Percentiles rank a stretch among this genome's conserved stretches.
Conservation (phyloP, 306 rosid species). For the Carpinus viminea region DNA sequence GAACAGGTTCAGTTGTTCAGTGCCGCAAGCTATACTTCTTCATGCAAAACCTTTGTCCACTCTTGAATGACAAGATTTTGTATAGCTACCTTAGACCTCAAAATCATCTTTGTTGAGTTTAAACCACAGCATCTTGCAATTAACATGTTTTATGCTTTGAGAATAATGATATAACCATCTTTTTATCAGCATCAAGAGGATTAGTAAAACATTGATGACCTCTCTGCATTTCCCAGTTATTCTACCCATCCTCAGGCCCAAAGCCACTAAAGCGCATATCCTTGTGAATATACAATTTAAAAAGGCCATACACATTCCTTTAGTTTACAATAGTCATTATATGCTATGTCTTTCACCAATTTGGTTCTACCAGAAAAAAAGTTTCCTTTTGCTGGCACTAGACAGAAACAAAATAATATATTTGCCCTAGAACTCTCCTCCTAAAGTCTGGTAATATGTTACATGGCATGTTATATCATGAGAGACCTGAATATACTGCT, state of each 20-base stretch:
- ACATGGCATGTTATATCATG: conserved; percentile 11
- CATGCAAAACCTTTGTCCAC: not conserved
- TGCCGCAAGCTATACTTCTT: not conserved
- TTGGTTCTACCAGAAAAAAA: not conserved
- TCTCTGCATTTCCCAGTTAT: not conserved
- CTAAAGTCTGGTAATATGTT: not conserved
- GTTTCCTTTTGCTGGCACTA: not conserved
- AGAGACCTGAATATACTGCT: conserved; percentile 6
- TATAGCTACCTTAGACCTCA: not conserved
- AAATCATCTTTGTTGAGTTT: not conserved
- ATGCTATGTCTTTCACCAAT: not conserved
- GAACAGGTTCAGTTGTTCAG: not conserved
- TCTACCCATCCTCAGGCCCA: not conserved
- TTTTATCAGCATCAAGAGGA: not conserved
- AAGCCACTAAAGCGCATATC: not conserved
- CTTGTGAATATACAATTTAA: not conserved
- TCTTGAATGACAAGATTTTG: not conserved
- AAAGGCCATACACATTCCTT: not conserved
- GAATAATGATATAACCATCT: not conserved
- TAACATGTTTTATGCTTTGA: not conserved
- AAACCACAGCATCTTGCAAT: not conserved
- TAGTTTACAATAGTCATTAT: not conserved
- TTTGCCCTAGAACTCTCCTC: not conserved
- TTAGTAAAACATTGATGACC: not conserved
- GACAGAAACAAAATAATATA: not conserved